These are phyloP conservation scores for Smithsoniella earleae DNA, from an alignment of 163 green algal genomes.

Conservation along the genomic window DNA sequence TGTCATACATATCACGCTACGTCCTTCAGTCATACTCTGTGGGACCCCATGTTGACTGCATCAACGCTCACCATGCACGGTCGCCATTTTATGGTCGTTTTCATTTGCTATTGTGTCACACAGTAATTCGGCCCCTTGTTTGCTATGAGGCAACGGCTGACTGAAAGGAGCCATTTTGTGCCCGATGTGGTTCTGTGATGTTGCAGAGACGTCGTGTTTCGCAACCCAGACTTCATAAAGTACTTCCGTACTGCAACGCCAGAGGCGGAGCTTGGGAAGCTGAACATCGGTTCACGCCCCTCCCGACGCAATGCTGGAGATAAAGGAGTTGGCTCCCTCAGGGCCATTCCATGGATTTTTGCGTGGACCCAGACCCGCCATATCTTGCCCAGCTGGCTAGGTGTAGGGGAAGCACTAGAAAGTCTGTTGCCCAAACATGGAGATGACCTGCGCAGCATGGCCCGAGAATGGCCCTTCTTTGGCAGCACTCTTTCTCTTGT, in stretches of 20 bases:
- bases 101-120: too few relatives aligned
- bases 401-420: conserved; percentile 66
- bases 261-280: conserved; percentile 74
- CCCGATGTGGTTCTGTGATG: too few relatives aligned
- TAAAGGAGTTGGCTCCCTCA: conserved; percentile 58
- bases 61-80: too few relatives aligned
- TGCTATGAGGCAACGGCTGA: too few relatives aligned
- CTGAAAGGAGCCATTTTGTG: too few relatives aligned
- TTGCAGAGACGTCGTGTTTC: conserved; percentile 66
- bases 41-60: too few relatives aligned
- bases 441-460: conserved; percentile 68
- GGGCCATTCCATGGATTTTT: conserved; percentile 80
- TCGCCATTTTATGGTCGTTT: too few relatives aligned
- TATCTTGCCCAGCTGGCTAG: conserved; percentile 83
- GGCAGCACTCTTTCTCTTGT: conserved; percentile 78
- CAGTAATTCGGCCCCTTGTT: too few relatives aligned
- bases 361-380: conserved; percentile 63
- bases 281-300: conserved; percentile 74
- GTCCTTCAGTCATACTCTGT: too few relatives aligned
- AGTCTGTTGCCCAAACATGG: conserved; percentile 45
- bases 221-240: conserved; percentile 67
- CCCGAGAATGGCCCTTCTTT: conserved; percentile 90
- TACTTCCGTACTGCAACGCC: conserved; percentile 83
- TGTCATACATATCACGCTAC: too few relatives aligned
- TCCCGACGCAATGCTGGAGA: background rate